Percentiles rank a stretch among this genome's conserved stretches.
Conservation (phyloP, 148 eudicot genomes). For the Rhododendron mucronatum region DNA sequence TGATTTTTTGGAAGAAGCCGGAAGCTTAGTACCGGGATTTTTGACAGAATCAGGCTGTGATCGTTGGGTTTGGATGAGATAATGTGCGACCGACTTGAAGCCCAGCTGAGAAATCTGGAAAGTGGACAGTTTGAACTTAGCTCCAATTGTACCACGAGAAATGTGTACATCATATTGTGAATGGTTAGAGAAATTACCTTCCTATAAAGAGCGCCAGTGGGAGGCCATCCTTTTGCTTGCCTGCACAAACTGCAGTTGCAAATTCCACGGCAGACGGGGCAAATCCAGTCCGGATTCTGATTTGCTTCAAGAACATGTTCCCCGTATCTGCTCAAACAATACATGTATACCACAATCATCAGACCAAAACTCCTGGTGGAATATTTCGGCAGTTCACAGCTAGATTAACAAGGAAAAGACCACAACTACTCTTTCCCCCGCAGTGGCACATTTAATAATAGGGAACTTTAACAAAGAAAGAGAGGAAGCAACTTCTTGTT, state of each 20-base stretch:
- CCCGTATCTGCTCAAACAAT: conserved; percentile 59
- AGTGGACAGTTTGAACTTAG: background rate
- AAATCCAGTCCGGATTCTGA: conserved; percentile 76
- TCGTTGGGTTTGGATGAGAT: conserved; percentile 63
- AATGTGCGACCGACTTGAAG: conserved; percentile 89
- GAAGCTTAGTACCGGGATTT: conserved; percentile 17
- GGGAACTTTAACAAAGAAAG: background rate
- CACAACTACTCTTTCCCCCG: background rate
- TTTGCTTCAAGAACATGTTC: conserved; percentile 89
- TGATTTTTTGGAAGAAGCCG: conserved; percentile 58
- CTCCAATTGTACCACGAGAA: background rate
- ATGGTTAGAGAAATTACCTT: conserved; percentile 34
- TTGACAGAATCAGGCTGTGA: conserved; percentile 31
- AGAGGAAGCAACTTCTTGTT: background rate
- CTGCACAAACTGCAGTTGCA: conserved; percentile 98
- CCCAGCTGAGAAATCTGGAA: conserved; percentile 62
- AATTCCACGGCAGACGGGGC: conserved; percentile 91
- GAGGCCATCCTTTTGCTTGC: conserved; percentile 83
- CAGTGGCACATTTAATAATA: background rate
- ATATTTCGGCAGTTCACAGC: background rate
- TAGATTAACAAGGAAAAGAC: background rate
- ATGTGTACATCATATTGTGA: background rate
- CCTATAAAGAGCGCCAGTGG: conserved; percentile 67
- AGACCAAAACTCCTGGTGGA: background rate
- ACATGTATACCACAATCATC: background rate